phyloP scores from a whole-genome alignment of 441 rosid species.

The Bruguiera hainesii region DNA sequence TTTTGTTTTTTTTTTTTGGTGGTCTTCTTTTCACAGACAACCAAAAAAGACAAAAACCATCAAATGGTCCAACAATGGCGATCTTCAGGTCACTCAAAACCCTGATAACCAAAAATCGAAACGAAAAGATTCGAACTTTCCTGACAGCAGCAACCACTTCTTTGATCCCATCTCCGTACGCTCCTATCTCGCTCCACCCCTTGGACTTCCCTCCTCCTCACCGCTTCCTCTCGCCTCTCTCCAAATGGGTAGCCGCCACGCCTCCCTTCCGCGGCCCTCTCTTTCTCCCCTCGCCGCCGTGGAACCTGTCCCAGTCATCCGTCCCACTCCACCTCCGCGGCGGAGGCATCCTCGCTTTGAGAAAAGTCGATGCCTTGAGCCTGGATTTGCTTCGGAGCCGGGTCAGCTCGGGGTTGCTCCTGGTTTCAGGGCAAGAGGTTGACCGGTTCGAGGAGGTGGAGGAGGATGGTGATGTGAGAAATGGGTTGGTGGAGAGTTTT shows the following conservation, averaged over 20 bases:
- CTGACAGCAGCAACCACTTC: slow-evolving; percentile 35
- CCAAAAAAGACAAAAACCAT: neutral
- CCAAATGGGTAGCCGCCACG: slow-evolving; percentile 6
- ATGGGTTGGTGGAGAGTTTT: slow-evolving; percentile 44
- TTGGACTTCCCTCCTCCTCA: slow-evolving; percentile 22
- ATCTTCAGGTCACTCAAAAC: slow-evolving; percentile 41
- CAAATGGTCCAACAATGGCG: slow-evolving; percentile 48
- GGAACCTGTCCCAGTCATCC: slow-evolving; percentile 83
- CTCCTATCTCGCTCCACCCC: slow-evolving; percentile 28
- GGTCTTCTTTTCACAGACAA: no score
- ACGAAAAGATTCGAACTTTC: slow-evolving; percentile 22
- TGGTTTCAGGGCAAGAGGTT: slow-evolving; percentile 11
- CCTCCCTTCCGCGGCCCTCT: slow-evolving; percentile 55
- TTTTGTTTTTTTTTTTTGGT: neutral
- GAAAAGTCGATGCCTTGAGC: slow-evolving; percentile 52
- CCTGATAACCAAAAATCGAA: slow-evolving; percentile 18
- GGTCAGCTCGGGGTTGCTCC: slow-evolving; percentile 18
- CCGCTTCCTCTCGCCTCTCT: slow-evolving; percentile 33
- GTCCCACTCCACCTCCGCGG: slow-evolving; percentile 59
- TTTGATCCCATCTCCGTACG: slow-evolving; percentile 29
- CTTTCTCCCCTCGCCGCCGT: slow-evolving; percentile 73
- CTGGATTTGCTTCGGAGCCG: slow-evolving; percentile 44
- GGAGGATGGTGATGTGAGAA: slow-evolving; percentile 9
- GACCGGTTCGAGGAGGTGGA: slow-evolving; percentile 23
- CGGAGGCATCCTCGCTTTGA: slow-evolving; percentile 44